Base-by-base conservation (phyloP, 2,329 filamentous ascomycete species). In the Diplodia sapinea region DNA sequence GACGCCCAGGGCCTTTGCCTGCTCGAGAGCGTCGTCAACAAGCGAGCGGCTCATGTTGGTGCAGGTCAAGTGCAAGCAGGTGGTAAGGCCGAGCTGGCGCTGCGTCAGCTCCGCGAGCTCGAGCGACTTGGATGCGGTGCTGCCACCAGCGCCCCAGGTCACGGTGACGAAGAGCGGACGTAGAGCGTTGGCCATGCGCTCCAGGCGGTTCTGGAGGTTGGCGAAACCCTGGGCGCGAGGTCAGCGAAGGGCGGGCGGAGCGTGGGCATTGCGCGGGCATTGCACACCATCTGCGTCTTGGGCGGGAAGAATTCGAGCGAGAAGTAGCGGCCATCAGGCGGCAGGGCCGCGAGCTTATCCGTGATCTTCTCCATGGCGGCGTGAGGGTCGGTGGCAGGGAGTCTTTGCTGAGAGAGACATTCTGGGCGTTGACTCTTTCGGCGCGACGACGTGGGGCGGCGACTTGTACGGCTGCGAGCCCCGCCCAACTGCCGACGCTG, bases 231-330 rank as follows among this genome's bases (percentile, higher is more conserved):
- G 63, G 72, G 20, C 47, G 40, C 38, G 33, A 23, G 38, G 31
- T 64, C 62, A 57, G 68, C 65, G 33, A 49, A 67, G 47, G 43
- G 11, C n/a, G 9, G 55, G 31, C 33, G 64, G 8, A 36, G 17
- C n/a, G n/a, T 43, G 52, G 20, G 51, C 36, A 38, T 38, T 12
- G 36, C 36, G 7, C 55, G 67, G 43, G 55, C 33, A 68, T 68
- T 57, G 64, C 67, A 69, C 75, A 87, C 86, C 89, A 96, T 97
- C 70, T 90, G 86, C 56, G 95, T 99, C 84, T 98, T 99, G 70
- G 95, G 95, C 72, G 95, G 95, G 83, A 99, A 99, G 88, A 99
- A 99, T 82, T 99, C 95, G 80, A 98, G 90, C 57, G 95, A 98
- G 82, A 97, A 96, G 84, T 95, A 98, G 78, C 87, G 89, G 71